Conservation (phyloP, 1,284 basidiomycete species). For the Trametes pubescens region DNA sequence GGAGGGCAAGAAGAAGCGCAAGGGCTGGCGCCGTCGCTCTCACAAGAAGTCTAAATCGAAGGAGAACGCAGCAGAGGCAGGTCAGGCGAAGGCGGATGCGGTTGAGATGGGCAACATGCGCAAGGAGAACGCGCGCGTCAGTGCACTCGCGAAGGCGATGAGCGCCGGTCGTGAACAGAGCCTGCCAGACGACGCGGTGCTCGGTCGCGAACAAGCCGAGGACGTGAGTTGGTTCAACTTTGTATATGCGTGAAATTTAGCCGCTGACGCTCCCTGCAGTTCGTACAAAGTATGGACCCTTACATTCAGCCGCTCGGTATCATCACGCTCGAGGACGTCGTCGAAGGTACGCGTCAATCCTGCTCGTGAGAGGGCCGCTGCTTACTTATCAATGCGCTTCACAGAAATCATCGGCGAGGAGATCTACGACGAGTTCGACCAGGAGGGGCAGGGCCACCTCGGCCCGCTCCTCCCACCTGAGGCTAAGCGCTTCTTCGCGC, state of each 20-base stretch:
- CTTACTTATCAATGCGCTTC: constrained; percentile 11
- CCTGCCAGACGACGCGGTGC: constrained; percentile 83
- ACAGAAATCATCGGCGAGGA: constrained; percentile 88
- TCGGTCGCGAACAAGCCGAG: constrained; percentile 71
- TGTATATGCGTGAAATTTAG: background rate
- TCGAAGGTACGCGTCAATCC: constrained; percentile 68
- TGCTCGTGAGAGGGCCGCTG: background rate
- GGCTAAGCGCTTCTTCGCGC: constrained; percentile 27
- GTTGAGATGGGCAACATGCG: constrained; percentile 29
- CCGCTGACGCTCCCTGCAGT: constrained; percentile 48
- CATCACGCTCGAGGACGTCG: constrained; percentile 91
- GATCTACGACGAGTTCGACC: constrained; percentile 88
- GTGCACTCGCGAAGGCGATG: constrained; percentile 38
- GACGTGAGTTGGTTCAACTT: constrained; percentile 52
- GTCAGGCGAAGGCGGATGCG: constrained; percentile 15
- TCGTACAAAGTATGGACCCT: constrained; percentile 76
- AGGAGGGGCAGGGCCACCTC: constrained; percentile 39
- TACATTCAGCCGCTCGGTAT: constrained; percentile 85
- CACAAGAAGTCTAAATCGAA: constrained; percentile 32
- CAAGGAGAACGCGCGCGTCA: constrained; percentile 26
- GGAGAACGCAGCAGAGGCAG: constrained; percentile 22
- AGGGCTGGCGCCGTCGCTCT: constrained; percentile 25
- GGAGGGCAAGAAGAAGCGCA: constrained; percentile 28
- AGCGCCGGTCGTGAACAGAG: constrained; percentile 69
- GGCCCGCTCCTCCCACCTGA: constrained; percentile 33